Conservation (phyloP, 2,329 filamentous ascomycete genomes). For the Paradendryphiella salina region DNA sequence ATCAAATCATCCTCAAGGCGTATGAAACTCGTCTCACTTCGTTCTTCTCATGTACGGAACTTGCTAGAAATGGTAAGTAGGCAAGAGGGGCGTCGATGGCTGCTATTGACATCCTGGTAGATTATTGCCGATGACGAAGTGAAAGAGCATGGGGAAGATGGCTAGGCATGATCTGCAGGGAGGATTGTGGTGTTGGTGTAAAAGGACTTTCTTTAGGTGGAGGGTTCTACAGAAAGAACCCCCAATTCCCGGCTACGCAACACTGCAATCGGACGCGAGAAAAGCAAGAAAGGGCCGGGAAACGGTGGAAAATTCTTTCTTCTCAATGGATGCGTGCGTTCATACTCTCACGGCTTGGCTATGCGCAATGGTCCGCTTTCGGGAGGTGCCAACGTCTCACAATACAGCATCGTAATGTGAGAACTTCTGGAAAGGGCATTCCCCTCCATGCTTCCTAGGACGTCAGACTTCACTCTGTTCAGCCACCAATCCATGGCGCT, state of each 20-base stretch:
- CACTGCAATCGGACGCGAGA: not conserved
- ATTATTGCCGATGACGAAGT: constrained; percentile 16
- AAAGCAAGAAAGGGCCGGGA: not conserved
- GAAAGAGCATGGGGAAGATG: not conserved
- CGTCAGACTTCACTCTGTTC: not conserved
- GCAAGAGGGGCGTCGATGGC: constrained; percentile 17
- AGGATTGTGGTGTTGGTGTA: constrained; percentile 10
- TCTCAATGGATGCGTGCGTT: not conserved
- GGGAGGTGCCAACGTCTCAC: constrained; percentile 1
- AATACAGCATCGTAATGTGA: not conserved
- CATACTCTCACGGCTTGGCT: not conserved
- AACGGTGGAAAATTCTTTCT: not conserved
- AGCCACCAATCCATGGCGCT: not conserved
- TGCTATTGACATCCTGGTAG: constrained; percentile 28
- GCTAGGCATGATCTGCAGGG: constrained; percentile 3
- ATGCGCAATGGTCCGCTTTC: constrained; percentile 2
- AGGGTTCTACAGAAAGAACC: not conserved
- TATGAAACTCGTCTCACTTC: constrained; percentile 12
- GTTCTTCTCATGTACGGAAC: constrained; percentile 7
- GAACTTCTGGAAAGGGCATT: not conserved
- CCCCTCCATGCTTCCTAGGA: not conserved
- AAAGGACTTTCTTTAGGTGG: constrained; percentile 2
- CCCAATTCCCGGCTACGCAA: not conserved
- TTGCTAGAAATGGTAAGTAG: constrained; percentile 19
- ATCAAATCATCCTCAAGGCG: constrained; percentile 10